These are phyloP conservation scores for Larix sibirica DNA, from an alignment of 83 land plant species.

Conservation along the genomic window DNA sequence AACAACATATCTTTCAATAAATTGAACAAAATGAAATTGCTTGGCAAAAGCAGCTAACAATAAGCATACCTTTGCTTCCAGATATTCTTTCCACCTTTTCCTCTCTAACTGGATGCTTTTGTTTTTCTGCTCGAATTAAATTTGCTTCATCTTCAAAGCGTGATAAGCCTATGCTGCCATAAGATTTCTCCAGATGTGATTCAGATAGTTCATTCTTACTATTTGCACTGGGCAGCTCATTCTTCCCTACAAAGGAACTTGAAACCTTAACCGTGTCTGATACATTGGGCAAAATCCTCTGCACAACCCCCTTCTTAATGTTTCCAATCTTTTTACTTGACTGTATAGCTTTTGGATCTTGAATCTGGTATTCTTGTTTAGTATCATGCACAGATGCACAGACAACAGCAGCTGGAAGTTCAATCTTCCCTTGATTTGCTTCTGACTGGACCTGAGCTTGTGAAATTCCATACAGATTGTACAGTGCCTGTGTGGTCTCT, in stretches of 20 bases:
- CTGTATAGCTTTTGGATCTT: background rate
- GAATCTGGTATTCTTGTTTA: background rate
- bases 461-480: constrained; percentile 26
- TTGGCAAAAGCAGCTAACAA: background rate
- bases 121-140: background rate
- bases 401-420: constrained; percentile 9
- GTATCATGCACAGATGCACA: background rate
- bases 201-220: background rate
- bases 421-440: background rate
- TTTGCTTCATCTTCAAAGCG: background rate
- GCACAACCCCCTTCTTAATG: background rate
- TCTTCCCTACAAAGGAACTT: background rate
- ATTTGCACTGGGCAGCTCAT: background rate
- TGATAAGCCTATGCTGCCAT: background rate
- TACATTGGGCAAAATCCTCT: background rate
- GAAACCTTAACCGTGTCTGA: background rate
- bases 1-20: background rate
- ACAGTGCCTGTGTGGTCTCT: constrained; percentile 58
- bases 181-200: background rate
- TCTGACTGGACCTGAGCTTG: background rate
- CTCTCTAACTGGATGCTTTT: background rate
- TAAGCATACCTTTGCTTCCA: constrained; percentile 3
- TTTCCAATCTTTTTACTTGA: background rate
- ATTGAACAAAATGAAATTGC: background rate
- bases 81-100: background rate